These are phyloP conservation scores for Triticum dicoccoides DNA, from an alignment of 176 grass and related monocot genomes.

Conservation along the genomic window DNA sequence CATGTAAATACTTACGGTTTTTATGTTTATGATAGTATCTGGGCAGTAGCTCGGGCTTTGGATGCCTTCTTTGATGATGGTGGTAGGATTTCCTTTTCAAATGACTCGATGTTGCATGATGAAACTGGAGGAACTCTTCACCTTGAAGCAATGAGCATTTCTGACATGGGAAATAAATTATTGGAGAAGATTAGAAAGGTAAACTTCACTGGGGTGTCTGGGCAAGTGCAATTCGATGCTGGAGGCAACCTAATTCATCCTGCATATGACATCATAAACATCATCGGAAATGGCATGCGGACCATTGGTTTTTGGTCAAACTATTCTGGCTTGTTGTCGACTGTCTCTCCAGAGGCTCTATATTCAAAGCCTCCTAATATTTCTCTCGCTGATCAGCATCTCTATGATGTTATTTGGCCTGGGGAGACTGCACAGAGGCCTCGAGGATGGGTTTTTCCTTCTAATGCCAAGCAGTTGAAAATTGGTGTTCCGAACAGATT, in stretches of 20 bases:
- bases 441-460: slow-evolving; percentile 87
- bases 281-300: slow-evolving; percentile 69
- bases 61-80: slow-evolving; percentile 74
- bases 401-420: slow-evolving; percentile 93
- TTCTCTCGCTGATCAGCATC: slow-evolving; percentile 55
- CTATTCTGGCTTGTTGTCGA: slow-evolving; percentile 63
- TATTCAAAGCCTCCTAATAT: slow-evolving; percentile 67
- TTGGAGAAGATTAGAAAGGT: slow-evolving; percentile 49
- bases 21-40: slow-evolving; percentile 89
- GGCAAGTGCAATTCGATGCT: slow-evolving; percentile 58
- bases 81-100: slow-evolving; percentile 78
- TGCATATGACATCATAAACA: slow-evolving; percentile 85
- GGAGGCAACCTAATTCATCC: slow-evolving; percentile 61
- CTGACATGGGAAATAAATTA: slow-evolving; percentile 66
- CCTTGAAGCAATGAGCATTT: slow-evolving; percentile 78
- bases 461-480: slow-evolving; percentile 72
- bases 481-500: slow-evolving; percentile 81
- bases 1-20: slow-evolving; percentile 55
- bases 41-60: slow-evolving; percentile 69
- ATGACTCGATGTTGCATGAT: slow-evolving; percentile 57
- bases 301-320: slow-evolving; percentile 95
- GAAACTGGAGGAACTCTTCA: slow-evolving; percentile 54
- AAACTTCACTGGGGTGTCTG: slow-evolving; percentile 71
- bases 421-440: slow-evolving; percentile 68
- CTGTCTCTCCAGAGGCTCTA: slow-evolving; percentile 57